Conservation (phyloP, 139 green algal species). For the Chlamydomonas asymmetrica region DNA sequence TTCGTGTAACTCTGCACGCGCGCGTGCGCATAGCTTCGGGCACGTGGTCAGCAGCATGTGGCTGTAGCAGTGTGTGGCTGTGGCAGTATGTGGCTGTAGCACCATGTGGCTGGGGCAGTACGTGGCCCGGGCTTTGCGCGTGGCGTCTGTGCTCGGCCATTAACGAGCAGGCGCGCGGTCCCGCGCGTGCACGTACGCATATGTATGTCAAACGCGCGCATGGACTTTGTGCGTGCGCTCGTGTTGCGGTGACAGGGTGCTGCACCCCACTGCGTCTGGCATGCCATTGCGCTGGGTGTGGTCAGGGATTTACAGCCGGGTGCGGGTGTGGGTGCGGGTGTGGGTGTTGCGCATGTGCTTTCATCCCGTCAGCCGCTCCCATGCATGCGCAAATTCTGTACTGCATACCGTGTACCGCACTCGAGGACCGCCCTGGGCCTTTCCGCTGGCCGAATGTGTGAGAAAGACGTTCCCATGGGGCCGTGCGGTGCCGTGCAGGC, state of each 20-base stretch:
- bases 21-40: background rate
- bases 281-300: no score
- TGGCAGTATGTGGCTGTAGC: background rate
- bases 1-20: background rate
- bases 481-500: background rate
- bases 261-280: background rate
- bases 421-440: background rate
- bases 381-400: no score
- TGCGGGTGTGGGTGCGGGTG: no score
- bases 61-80: background rate
- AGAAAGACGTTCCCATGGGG: background rate
- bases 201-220: background rate
- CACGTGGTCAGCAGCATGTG: conserved; percentile 8
- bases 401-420: no score
- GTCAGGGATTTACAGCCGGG: no score
- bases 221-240: background rate
- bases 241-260: background rate
- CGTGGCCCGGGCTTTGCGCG: background rate
- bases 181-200: no score
- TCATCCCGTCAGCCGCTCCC: no score
- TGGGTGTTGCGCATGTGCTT: no score
- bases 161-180: no score
- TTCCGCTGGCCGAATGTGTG: background rate
- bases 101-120: background rate
- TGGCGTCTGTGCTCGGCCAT: no score